A percentile compares a stretch with the other conserved stretches of the same genome.
Conservation (phyloP, 257 asterid species). For the Plectranthus barbatus region DNA sequence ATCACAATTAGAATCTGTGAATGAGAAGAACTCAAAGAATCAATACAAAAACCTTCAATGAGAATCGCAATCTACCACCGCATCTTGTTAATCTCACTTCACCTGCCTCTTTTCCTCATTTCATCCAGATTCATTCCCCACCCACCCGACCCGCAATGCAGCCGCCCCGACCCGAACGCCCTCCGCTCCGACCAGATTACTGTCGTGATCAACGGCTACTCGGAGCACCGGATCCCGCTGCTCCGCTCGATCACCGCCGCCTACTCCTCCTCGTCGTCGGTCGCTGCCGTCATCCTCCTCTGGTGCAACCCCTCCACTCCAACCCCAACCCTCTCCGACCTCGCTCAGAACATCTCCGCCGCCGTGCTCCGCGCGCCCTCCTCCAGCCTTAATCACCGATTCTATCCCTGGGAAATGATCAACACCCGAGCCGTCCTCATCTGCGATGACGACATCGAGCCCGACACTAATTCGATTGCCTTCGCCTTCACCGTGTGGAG, state of each 20-base stretch:
- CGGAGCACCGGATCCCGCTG: slow-evolving; percentile 73
- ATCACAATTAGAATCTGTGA: no score
- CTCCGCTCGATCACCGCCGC: slow-evolving; percentile 56
- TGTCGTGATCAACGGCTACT: slow-evolving; percentile 79
- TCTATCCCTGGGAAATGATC: slow-evolving; percentile 52
- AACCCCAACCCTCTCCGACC: slow-evolving; percentile 31
- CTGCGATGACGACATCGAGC: slow-evolving; percentile 81
- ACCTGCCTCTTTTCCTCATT: slow-evolving; percentile 33
- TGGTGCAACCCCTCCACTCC: slow-evolving; percentile 87
- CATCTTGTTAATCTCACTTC: slow-evolving; percentile 1
- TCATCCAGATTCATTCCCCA: slow-evolving; percentile 31
- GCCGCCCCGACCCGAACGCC: slow-evolving; percentile 27
- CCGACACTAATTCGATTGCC: slow-evolving; percentile 45
- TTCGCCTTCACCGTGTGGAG: no score
- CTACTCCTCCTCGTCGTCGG: slow-evolving; percentile 56
- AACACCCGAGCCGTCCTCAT: slow-evolving; percentile 68
- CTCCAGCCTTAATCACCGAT: slow-evolving; percentile 71
- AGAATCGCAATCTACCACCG: no score
- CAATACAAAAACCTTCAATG: no score
- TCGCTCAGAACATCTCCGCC: slow-evolving; percentile 51
- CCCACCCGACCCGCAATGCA: slow-evolving; percentile 21
- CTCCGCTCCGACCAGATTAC: slow-evolving; percentile 70
- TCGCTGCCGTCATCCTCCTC: slow-evolving; percentile 55
- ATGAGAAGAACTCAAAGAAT: no score
- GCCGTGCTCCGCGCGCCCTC: slow-evolving; percentile 48